Conservation (phyloP, 345 rosid genomes). For the Triadica sebifera region DNA sequence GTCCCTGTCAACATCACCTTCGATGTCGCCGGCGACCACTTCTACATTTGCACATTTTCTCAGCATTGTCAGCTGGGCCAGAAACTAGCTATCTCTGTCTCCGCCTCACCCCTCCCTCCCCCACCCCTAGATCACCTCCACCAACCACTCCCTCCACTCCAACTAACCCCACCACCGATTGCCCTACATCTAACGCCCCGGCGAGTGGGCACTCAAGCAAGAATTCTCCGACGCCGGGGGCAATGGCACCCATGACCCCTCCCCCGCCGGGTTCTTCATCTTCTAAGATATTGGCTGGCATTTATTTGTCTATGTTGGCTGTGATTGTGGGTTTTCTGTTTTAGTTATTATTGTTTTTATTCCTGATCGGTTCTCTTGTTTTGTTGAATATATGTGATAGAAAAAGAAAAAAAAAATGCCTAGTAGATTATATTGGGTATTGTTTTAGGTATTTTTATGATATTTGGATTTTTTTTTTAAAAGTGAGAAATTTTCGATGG, state of each 20-base stretch:
- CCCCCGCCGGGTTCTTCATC: slow-evolving; percentile 26
- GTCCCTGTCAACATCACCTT: slow-evolving; percentile 29
- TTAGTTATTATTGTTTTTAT: not conserved
- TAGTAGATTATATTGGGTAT: no score
- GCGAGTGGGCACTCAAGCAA: not conserved
- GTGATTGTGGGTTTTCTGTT: slow-evolving; percentile 14
- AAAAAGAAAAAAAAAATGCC: slow-evolving; percentile 1
- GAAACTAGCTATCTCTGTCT: slow-evolving; percentile 33
- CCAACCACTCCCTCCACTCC: slow-evolving; percentile 13
- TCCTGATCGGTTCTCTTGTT: not conserved
- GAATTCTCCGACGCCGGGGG: not conserved
- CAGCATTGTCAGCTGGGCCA: slow-evolving; percentile 22
- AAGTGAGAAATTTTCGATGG: not conserved
- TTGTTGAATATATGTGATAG: not conserved
- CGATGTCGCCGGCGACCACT: slow-evolving; percentile 17
- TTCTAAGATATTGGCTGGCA: slow-evolving; percentile 20
- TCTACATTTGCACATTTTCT: slow-evolving; percentile 27
- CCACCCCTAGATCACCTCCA: slow-evolving; percentile 10
- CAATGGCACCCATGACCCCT: not conserved
- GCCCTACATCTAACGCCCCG: slow-evolving; percentile 20
- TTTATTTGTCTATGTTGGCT: slow-evolving; percentile 6
- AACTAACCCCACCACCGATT: not conserved
- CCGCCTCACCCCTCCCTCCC: slow-evolving; percentile 19
- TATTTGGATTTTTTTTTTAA: not conserved
- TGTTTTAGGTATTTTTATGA: no score